Evolutionary conservation across 2,329 filamentous ascomycete species (phyloP).

Genomic region (Botryotinia calthae): DNA sequence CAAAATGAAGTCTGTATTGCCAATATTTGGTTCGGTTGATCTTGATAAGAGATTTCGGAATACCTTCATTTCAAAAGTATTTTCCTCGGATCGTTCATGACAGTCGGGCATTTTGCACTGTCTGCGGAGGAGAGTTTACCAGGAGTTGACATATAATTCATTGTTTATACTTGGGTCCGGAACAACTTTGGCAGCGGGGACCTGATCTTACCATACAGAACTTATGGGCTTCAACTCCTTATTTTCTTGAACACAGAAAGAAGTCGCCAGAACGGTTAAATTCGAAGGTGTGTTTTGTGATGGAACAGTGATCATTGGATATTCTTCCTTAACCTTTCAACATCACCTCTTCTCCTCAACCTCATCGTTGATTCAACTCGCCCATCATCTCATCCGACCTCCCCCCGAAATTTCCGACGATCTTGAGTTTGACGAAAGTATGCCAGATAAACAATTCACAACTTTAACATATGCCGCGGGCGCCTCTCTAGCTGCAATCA

Average conservation of each 20-base stretch:
- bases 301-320: slow-evolving; percentile 10
- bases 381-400: slow-evolving; percentile 17
- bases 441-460: slow-evolving; percentile 80
- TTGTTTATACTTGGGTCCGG: neutral
- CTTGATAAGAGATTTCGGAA: slow-evolving; percentile 13
- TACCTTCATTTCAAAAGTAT: neutral
- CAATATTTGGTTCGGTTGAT: slow-evolving; percentile 4
- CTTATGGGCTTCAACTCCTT: slow-evolving; percentile 8
- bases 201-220: neutral
- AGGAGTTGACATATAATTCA: neutral
- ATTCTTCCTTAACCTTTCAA: neutral
- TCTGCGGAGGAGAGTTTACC: neutral
- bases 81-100: neutral
- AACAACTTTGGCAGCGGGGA: slow-evolving; percentile 10
- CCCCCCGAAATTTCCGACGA: neutral
- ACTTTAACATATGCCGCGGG: slow-evolving; percentile 93
- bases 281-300: slow-evolving; percentile 17
- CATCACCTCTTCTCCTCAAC: slow-evolving; percentile 1
- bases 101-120: neutral
- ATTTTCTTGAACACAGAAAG: neutral
- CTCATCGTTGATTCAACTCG: slow-evolving; percentile 10
- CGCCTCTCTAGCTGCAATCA: slow-evolving; percentile 89
- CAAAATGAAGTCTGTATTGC: neutral
- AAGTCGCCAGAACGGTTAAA: neutral
- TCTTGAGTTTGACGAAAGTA: slow-evolving; percentile 39